Percentiles rank a stretch among this genome's conserved stretches.
Evolutionary conservation across 306 rosid genomes (phyloP).

Genomic region (Chamaecrista fasciculata): DNA sequence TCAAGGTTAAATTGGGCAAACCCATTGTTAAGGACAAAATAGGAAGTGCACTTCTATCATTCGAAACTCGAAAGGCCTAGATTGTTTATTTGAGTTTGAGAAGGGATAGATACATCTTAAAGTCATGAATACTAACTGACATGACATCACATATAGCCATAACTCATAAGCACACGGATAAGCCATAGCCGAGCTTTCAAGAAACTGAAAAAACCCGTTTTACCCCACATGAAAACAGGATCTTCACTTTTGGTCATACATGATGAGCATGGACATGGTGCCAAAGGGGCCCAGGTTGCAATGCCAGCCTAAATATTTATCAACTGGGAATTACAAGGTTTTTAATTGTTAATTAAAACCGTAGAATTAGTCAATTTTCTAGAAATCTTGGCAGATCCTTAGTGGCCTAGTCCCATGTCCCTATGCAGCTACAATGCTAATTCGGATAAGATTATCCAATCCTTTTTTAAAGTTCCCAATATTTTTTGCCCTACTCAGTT

Average conservation of each 20-base stretch:
- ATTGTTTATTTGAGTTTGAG: not conserved
- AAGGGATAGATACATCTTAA: not conserved
- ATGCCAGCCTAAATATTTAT: not conserved
- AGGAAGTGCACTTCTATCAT: not conserved
- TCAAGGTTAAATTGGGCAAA: constrained; percentile 12
- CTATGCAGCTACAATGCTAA: not conserved
- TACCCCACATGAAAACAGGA: not conserved
- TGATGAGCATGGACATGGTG: not conserved
- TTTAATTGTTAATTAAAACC: not conserved
- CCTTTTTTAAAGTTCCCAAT: too few relatives aligned
- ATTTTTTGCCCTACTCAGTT: too few relatives aligned
- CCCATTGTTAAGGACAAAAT: not conserved
- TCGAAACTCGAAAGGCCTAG: not conserved
- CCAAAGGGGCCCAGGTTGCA: not conserved
- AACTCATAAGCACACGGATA: not conserved
- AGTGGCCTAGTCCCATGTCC: not conserved
- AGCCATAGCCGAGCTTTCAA: not conserved
- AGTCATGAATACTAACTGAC: not conserved
- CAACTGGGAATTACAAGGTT: not conserved
- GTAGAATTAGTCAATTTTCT: not conserved
- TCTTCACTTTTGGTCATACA: not conserved
- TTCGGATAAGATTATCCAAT: not conserved
- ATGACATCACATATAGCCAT: not conserved
- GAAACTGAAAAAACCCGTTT: not conserved
- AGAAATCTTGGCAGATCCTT: not conserved